phyloP scores from a whole-genome alignment of 768 basidiomycete species.

The Lactifluus piperatus region DNA sequence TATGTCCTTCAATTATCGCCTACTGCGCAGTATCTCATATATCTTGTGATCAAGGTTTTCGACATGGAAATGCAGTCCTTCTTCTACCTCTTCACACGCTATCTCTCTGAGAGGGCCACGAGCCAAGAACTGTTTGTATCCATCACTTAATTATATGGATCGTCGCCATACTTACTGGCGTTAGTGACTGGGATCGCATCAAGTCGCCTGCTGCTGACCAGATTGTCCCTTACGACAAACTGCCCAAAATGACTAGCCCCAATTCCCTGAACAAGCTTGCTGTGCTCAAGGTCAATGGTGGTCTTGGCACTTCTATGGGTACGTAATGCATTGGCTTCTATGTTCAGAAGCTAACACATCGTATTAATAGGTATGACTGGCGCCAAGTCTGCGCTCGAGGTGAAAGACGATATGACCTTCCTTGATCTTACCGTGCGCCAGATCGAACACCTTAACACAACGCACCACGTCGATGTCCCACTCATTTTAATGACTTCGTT shows the following conservation, averaged over 20 bases:
- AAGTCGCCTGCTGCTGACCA: slow-evolving; percentile 80
- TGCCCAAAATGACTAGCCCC: slow-evolving; percentile 50
- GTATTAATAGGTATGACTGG: slow-evolving; percentile 58
- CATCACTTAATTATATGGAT: background rate
- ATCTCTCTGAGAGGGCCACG: slow-evolving; percentile 82
- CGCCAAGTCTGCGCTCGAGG: slow-evolving; percentile 90
- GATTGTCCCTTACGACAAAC: slow-evolving; percentile 72
- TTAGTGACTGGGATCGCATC: slow-evolving; percentile 40
- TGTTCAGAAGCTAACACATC: background rate
- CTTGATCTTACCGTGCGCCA: slow-evolving; percentile 90
- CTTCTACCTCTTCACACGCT: slow-evolving; percentile 89
- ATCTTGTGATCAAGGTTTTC: slow-evolving; percentile 47
- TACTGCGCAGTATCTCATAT: slow-evolving; percentile 2
- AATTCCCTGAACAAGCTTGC: slow-evolving; percentile 85
- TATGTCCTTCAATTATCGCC: slow-evolving; percentile 20
- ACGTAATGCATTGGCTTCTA: background rate
- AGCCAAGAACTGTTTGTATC: slow-evolving; percentile 71
- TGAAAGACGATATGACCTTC: slow-evolving; percentile 97
- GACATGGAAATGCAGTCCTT: slow-evolving; percentile 91
- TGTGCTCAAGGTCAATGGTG: slow-evolving; percentile 92
- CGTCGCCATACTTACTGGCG: background rate
- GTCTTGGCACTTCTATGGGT: slow-evolving; percentile 88
- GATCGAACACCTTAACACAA: slow-evolving; percentile 91
- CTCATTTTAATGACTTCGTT: slow-evolving; percentile 98
- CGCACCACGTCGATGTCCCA: slow-evolving; percentile 81